These are phyloP conservation scores for Pholiota adiposa DNA, from an alignment of 1,284 basidiomycete genomes.

Conservation along the genomic window DNA sequence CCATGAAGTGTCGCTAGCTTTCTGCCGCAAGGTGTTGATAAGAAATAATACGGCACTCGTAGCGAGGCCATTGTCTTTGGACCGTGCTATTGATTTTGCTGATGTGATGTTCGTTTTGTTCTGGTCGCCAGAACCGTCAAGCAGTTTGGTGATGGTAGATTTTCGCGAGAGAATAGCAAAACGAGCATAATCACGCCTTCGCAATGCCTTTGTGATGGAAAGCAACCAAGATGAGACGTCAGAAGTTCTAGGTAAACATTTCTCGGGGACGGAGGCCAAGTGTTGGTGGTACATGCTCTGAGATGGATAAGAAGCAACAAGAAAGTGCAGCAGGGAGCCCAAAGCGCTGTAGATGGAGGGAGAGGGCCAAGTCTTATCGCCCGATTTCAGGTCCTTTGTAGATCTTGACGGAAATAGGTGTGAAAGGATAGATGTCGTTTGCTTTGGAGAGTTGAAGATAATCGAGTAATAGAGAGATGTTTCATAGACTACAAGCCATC, in stretches of 20 bases:
- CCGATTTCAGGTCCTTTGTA: not conserved
- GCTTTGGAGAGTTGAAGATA: conserved; percentile 58
- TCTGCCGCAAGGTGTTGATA: conserved; percentile 50
- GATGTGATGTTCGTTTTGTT: not conserved
- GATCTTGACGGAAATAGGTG: conserved; percentile 37
- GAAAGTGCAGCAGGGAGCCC: conserved; percentile 56
- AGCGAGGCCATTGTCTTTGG: conserved; percentile 32
- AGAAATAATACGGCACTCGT: conserved; percentile 47
- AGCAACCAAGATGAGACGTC: conserved; percentile 50
- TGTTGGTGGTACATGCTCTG: conserved; percentile 57
- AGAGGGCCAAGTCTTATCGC: not conserved
- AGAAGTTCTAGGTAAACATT: conserved; percentile 40
- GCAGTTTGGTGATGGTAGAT: conserved; percentile 17
- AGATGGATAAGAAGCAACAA: conserved; percentile 61
- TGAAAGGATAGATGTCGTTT: conserved; percentile 62
- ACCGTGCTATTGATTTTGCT: not conserved
- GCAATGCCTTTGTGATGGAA: conserved; percentile 48
- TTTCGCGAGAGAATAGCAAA: conserved; percentile 48
- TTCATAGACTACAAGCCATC: conserved; percentile 59
- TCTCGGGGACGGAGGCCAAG: conserved; percentile 42
- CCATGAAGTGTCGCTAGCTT: conserved; percentile 61
- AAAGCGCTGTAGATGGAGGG: conserved; percentile 34
- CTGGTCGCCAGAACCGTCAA: conserved; percentile 1
- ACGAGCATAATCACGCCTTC: conserved; percentile 54
- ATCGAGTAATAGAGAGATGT: conserved; percentile 68